Percentiles rank a stretch among this genome's conserved stretches.
Evolutionary conservation across 2,329 filamentous ascomycete genomes (phyloP).

Genomic region (Kalmusia sp.): DNA sequence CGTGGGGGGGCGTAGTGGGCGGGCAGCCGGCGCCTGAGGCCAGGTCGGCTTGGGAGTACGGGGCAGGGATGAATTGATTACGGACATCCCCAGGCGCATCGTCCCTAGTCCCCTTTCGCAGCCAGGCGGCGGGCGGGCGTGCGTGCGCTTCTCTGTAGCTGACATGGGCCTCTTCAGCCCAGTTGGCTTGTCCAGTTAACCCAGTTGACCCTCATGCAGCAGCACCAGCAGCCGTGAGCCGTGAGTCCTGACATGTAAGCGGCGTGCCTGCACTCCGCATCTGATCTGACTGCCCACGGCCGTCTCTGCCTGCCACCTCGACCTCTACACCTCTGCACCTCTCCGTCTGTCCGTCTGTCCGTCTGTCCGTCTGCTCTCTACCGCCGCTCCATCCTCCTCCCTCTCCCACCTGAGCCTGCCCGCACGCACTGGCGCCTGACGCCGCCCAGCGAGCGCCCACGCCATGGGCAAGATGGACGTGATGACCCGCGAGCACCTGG

Average conservation of each 20-base stretch:
- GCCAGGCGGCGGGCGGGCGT: neutral
- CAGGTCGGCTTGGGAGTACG: neutral
- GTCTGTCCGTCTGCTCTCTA: no score
- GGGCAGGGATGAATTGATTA: slow-evolving; percentile 7
- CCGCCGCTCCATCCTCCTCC: neutral
- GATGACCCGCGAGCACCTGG: slow-evolving; percentile 39
- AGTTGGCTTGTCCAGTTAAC: slow-evolving; percentile 6
- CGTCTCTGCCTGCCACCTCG: slow-evolving; percentile 9
- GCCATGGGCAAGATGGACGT: slow-evolving; percentile 33
- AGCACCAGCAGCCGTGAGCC: neutral
- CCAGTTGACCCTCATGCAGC: slow-evolving; percentile 7
- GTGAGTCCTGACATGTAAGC: slow-evolving; percentile 16
- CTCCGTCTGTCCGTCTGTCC: no score
- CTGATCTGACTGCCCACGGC: slow-evolving; percentile 4
- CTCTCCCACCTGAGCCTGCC: neutral
- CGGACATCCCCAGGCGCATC: slow-evolving; percentile 7
- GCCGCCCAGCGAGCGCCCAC: slow-evolving; percentile 10
- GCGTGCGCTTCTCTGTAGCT: slow-evolving; percentile 1
- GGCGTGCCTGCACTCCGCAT: slow-evolving; percentile 21
- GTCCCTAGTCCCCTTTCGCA: neutral
- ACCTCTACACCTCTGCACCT: slow-evolving; percentile 1
- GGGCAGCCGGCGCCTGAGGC: neutral
- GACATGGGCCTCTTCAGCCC: slow-evolving; percentile 7
- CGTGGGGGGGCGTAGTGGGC: slow-evolving; percentile 1
- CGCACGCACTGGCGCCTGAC: neutral